These are phyloP conservation scores for Ustilago trichophora DNA, from an alignment of 1,284 basidiomycete species.

Conservation along the genomic window DNA sequence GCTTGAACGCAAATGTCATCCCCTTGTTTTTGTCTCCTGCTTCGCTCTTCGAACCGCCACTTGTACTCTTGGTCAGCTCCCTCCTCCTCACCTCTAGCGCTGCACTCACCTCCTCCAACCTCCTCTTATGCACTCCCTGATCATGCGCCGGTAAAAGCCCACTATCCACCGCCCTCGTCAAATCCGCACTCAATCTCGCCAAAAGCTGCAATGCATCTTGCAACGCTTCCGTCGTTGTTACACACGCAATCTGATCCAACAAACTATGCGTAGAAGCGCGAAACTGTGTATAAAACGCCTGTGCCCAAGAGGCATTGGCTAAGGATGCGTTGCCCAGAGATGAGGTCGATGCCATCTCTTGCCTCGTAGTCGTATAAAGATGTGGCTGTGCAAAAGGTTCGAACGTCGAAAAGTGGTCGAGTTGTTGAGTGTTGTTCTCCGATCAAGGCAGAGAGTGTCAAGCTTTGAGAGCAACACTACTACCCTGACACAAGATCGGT, in stretches of 20 bases:
- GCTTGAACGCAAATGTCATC: too few relatives aligned
- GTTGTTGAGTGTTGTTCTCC: too few relatives aligned
- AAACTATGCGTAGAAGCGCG: slow-evolving; percentile 3
- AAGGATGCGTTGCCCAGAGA: slow-evolving; percentile 25
- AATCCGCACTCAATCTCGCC: slow-evolving; percentile 11
- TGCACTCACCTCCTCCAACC: slow-evolving; percentile 8
- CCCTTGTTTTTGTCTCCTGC: background rate
- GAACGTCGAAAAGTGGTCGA: too few relatives aligned
- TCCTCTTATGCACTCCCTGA: slow-evolving; percentile 25
- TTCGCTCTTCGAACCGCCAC: background rate
- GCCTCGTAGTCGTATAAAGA: too few relatives aligned
- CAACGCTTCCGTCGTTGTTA: background rate
- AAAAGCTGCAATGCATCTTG: slow-evolving; percentile 23
- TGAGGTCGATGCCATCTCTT: slow-evolving; percentile 36
- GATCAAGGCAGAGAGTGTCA: too few relatives aligned
- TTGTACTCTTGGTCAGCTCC: too few relatives aligned
- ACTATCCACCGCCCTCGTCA: slow-evolving; percentile 31
- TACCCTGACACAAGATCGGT: too few relatives aligned
- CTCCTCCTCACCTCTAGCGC: too few relatives aligned
- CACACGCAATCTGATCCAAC: background rate
- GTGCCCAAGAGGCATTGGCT: slow-evolving; percentile 21
- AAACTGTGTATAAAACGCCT: slow-evolving; percentile 35
- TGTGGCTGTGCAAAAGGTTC: too few relatives aligned
- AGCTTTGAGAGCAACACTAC: too few relatives aligned
- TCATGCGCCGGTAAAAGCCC: slow-evolving; percentile 40